Conservation (phyloP, 2,329 filamentous ascomycete genomes). For the Botrytis cinerea region DNA sequence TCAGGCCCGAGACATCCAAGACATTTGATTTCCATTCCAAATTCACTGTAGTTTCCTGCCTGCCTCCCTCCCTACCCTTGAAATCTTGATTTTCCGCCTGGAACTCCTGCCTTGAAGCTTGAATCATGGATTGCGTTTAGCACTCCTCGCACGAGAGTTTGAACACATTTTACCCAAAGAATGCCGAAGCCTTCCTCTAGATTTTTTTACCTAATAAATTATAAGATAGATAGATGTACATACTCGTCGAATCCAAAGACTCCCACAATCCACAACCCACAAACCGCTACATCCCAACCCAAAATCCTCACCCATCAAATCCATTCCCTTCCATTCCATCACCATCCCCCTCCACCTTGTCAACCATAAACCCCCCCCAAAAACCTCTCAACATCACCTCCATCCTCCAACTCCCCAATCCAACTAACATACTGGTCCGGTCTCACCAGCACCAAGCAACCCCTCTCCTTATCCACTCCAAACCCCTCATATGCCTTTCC, state of each 20-base stretch:
- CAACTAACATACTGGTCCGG: slow-evolving; percentile 68
- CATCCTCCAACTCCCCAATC: slow-evolving; percentile 43
- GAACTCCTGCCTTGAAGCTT: too few relatives aligned
- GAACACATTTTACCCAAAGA: not conserved
- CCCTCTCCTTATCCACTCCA: slow-evolving; percentile 56
- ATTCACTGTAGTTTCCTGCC: too few relatives aligned
- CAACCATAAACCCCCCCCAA: slow-evolving; percentile 30
- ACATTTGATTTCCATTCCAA: not conserved
- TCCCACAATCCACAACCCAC: not conserved
- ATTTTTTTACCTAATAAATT: not conserved
- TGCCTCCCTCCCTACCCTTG: too few relatives aligned
- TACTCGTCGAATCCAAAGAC: not conserved
- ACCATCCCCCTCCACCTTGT: too few relatives aligned
- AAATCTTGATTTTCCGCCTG: too few relatives aligned
- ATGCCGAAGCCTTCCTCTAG: not conserved
- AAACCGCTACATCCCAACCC: not conserved
- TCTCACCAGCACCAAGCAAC: slow-evolving; percentile 60
- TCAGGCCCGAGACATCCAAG: too few relatives aligned
- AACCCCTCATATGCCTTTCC: slow-evolving; percentile 57
- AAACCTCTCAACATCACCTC: slow-evolving; percentile 26
- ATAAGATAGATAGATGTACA: not conserved
- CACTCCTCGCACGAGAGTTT: not conserved
- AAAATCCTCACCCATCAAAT: not conserved
- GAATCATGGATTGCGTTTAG: too few relatives aligned
- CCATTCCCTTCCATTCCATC: not conserved